Conservation (phyloP, 371 early-diverging fungal genomes). For the Nosema granulosis region DNA sequence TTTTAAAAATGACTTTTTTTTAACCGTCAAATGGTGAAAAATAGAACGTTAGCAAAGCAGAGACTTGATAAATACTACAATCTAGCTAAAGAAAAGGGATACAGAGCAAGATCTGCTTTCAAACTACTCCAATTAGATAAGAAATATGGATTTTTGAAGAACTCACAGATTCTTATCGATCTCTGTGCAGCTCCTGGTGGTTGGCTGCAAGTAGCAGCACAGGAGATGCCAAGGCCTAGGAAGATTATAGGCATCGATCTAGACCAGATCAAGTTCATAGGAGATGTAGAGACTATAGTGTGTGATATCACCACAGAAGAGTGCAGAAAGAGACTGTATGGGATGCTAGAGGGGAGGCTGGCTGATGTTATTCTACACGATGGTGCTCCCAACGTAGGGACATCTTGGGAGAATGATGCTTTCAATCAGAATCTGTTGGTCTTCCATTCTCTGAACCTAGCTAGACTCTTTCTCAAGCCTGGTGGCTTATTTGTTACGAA, state of each 20-base stretch:
- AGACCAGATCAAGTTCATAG: constrained; percentile 88
- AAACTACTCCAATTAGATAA: constrained; percentile 92
- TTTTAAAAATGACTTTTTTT: no score
- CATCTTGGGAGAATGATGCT: constrained; percentile 93
- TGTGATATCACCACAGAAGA: constrained; percentile 93
- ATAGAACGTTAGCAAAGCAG: constrained; percentile 69
- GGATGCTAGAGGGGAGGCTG: constrained; percentile 82
- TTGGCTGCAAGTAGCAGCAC: constrained; percentile 90
- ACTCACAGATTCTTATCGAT: constrained; percentile 81
- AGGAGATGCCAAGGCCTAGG: constrained; percentile 61
- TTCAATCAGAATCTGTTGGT: constrained; percentile 93
- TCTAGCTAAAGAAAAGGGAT: constrained; percentile 99
- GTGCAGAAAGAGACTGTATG: constrained; percentile 76
- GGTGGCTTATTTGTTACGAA: constrained; percentile 98
- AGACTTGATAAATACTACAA: constrained; percentile 99
- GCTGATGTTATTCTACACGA: constrained; percentile 96
- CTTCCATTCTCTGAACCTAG: constrained; percentile 84
- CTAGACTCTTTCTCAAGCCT: constrained; percentile 82
- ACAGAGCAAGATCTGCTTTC: constrained; percentile 97
- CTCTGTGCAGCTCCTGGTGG: constrained; percentile 97
- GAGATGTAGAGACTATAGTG: constrained; percentile 82
- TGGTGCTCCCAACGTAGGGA: constrained; percentile 98
- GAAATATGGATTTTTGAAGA: constrained; percentile 79
- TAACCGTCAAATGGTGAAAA: constrained; percentile 54
- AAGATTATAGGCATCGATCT: constrained; percentile 80